These are phyloP conservation scores for Botrytis deweyae DNA, from an alignment of 2,329 filamentous ascomycete species.

Conservation along the genomic window DNA sequence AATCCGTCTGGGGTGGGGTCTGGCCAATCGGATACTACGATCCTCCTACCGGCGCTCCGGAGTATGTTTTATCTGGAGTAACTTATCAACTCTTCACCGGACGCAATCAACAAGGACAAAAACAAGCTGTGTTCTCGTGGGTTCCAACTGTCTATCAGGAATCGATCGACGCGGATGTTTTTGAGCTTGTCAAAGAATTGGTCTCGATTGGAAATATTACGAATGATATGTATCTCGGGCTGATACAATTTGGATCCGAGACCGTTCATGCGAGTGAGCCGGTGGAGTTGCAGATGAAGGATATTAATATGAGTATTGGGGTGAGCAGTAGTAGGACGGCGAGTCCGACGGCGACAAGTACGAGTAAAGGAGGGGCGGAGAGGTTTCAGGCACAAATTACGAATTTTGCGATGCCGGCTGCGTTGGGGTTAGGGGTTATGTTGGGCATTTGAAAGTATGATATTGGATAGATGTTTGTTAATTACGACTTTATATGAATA, in stretches of 20 bases:
- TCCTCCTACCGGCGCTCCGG: neutral
- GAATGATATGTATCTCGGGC: conserved; percentile 10
- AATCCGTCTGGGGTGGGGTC: conserved; percentile 19
- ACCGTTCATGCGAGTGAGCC: neutral
- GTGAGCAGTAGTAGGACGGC: conserved; percentile 6
- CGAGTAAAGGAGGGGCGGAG: conserved; percentile 3
- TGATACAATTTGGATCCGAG: conserved; percentile 16
- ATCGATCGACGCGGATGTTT: conserved; percentile 5
- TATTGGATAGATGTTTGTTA: neutral
- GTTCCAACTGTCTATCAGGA: conserved; percentile 9
- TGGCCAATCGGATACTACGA: conserved; percentile 20
- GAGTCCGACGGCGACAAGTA: neutral
- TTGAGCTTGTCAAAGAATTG: neutral
- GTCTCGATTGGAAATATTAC: conserved; percentile 5
- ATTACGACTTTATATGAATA: neutral
- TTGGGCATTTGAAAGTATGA: neutral
- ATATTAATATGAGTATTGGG: conserved; percentile 12
- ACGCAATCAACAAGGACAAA: conserved; percentile 13
- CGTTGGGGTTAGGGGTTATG: conserved; percentile 14
- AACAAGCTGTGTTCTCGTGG: conserved; percentile 15
- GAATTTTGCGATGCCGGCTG: conserved; percentile 21
- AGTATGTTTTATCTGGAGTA: conserved; percentile 1
- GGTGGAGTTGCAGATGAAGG: conserved; percentile 1
- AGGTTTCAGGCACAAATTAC: conserved; percentile 12
- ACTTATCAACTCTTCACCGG: conserved; percentile 10